Percentiles rank a stretch among this genome's conserved stretches.
phyloP scores from a whole-genome alignment of 129 eudicot genomes.

The Daucus carota region DH1_v3.0 NC_030384.2:37501501-37502000 shows the following conservation, averaged over 20 bases:
- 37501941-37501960: neutral
- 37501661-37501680: no score
- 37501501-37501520: no score
- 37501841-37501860: neutral
- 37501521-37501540: no score
- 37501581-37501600: no score
- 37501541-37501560: no score
- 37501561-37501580: no score
- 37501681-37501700: neutral
- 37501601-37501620: neutral
- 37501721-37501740: neutral
- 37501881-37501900: neutral
- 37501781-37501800: neutral
- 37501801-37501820: neutral
- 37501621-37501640: neutral
- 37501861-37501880: neutral
- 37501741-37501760: no score
- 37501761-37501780: no score
- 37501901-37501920: neutral
- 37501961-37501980: neutral
- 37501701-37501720: neutral
- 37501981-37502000: neutral
- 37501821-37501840: neutral
- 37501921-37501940: neutral
- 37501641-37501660: neutral